Evolutionary conservation across 768 basidiomycete genomes (phyloP).

Genomic region (Boletus rufocinnamomeus): DNA sequence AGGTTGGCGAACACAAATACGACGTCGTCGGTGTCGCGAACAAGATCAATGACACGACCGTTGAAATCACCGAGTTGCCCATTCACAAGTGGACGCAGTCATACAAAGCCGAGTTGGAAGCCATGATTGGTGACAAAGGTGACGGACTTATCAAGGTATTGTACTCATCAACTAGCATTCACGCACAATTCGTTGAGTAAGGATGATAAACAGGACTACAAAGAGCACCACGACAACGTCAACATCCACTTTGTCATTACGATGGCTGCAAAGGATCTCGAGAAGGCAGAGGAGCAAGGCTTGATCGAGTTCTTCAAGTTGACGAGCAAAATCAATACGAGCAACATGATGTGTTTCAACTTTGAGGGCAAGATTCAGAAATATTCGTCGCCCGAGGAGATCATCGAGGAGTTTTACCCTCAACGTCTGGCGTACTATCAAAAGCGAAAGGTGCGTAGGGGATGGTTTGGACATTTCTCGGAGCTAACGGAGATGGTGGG

Average conservation of each 20-base stretch:
- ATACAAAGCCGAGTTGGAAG: conserved; percentile 91
- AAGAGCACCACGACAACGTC: conserved; percentile 92
- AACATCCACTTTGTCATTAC: conserved; percentile 87
- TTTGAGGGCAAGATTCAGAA: conserved; percentile 94
- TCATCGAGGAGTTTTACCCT: conserved; percentile 92
- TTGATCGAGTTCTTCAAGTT: conserved; percentile 91
- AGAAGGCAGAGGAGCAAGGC: conserved; percentile 89
- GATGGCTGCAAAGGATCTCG: conserved; percentile 77
- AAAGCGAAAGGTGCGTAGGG: conserved; percentile 79
- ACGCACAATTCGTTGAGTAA: not conserved
- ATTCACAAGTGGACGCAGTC: conserved; percentile 93
- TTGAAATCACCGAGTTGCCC: conserved; percentile 94
- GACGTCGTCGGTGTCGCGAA: conserved; percentile 72
- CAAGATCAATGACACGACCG: conserved; percentile 83
- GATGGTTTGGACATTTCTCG: not conserved
- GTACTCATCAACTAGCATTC: not conserved
- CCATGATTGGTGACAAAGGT: conserved; percentile 85
- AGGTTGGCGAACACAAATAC: conserved; percentile 81
- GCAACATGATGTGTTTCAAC: conserved; percentile 99
- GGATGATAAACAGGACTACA: conserved; percentile 72
- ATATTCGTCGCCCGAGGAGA: conserved; percentile 86
- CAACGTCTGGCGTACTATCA: conserved; percentile 88
- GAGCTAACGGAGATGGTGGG: not conserved
- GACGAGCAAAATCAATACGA: conserved; percentile 77
- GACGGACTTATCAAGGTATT: conserved; percentile 78